A percentile compares a stretch with the other conserved stretches of the same genome.
Evolutionary conservation across 768 basidiomycete species (phyloP).

Genomic region (Chalciporus pseudorubinellus): DNA sequence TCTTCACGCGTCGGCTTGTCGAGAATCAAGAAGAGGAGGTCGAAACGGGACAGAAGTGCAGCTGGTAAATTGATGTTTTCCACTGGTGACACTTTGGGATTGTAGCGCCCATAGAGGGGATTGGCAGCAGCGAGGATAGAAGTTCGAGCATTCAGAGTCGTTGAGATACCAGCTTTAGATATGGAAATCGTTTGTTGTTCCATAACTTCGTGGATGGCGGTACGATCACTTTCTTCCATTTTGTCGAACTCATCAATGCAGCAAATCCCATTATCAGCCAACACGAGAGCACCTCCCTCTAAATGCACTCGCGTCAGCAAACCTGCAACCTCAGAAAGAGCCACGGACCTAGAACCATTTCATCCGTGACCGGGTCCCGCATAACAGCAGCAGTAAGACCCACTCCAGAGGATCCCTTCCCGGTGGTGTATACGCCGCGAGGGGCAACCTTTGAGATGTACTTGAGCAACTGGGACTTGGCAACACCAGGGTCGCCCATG

Average conservation of each 20-base stretch:
- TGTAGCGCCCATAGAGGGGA: slow-evolving; percentile 96
- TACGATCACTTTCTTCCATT: slow-evolving; percentile 98
- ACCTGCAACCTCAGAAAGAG: neutral
- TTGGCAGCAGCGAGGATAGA: slow-evolving; percentile 98
- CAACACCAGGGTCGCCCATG: slow-evolving; percentile 99
- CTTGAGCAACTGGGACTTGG: slow-evolving; percentile 95
- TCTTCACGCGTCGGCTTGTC: slow-evolving; percentile 95
- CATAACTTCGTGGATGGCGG: slow-evolving; percentile 99
- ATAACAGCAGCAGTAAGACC: slow-evolving; percentile 99
- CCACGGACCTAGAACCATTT: slow-evolving; percentile 92
- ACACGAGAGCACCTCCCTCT: slow-evolving; percentile 99
- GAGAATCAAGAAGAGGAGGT: slow-evolving; percentile 92
- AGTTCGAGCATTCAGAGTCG: slow-evolving; percentile 94
- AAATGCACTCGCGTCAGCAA: slow-evolving; percentile 11
- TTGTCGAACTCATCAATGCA: slow-evolving; percentile 99
- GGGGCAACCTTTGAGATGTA: slow-evolving; percentile 99
- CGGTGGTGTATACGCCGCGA: slow-evolving; percentile 96
- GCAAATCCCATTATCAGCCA: slow-evolving; percentile 99
- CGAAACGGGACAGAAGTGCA: slow-evolving; percentile 93
- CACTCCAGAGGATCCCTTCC: slow-evolving; percentile 97
- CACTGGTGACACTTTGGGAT: slow-evolving; percentile 94
- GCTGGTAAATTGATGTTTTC: slow-evolving; percentile 99
- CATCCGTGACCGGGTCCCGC: slow-evolving; percentile 98
- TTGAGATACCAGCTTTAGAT: slow-evolving; percentile 98
- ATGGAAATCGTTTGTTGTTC: slow-evolving; percentile 99